Evolutionary conservation across 2,329 filamentous ascomycete genomes (phyloP), one percentile per base, ranked within the genome.

Genomic region (Teratosphaeria viscida): DNA sequence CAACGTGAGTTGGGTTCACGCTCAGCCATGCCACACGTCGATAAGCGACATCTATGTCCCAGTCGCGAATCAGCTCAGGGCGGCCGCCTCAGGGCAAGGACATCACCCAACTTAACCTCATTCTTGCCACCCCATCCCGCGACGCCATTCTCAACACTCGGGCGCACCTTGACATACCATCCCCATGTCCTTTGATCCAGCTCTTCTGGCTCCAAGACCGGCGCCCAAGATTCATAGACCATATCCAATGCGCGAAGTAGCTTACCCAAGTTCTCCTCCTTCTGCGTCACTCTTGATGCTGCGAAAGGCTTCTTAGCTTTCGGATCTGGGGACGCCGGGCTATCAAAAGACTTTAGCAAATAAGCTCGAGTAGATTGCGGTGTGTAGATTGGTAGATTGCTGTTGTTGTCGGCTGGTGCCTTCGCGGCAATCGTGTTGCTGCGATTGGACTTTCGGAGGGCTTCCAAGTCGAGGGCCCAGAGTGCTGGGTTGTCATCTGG

Each of bases 91-190:
- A 89, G 67, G 8, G 79, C 79, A 63, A 92, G 71, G 49, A 95
- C 89, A 64, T 84, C 83, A 14, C 76, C 76, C 39, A 95, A 71
- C 65, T 79, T 84, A 32, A 95, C 77, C 58, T 78, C 76, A 1
- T 88, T 89, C 72, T 92, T 94, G 12, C 87, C 88, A 32, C 90
- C 90, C 90, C 90, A 95, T 1, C 91, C 90, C 23, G 84, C 82
- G 55, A 83, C 82, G 0, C 90, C 91, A 59, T 79, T 75, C 60
- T 88, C 85, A 2, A 95, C 87, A 23, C 89, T 85, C 0, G 90
- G 90, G 63, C 91, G 79, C 23, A 92, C 84, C 26, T 82, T 80
- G 1, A 87, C 78, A 73, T 95, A 95, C 90, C 90, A 95, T 11
- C 77, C 77, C 89, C 90, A 95, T 19, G 89, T 88, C 61, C 85